Evolutionary conservation across 768 basidiomycete genomes (phyloP), one percentile per base, ranked within the genome.

Genomic region (Lactarius hengduanensis): DNA sequence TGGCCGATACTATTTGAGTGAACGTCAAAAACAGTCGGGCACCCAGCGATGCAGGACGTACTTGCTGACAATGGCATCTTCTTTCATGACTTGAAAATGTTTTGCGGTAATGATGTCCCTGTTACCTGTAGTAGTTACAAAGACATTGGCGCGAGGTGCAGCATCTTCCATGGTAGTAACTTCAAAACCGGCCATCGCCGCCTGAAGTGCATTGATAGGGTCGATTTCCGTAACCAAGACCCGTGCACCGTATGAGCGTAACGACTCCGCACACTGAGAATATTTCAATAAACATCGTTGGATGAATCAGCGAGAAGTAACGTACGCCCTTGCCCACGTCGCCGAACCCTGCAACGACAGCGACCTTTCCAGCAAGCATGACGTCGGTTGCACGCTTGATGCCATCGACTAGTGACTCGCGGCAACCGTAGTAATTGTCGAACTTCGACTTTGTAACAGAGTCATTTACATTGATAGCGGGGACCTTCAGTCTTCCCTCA

Each of bases 371-470:
- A 71, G 97, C 97, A 77, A 99, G 88, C 97, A 99, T 99, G 77
- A 99, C 94, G 78, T 99, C 97, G 70, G 97, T 99, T 66, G 97
- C 97, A 75, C 97, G 95, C 87, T 99, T 99, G 83, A 99, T 98
- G 73, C 97, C 97, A 77, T 99, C 97, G 68, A 99, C 97, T 69
- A 99, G 92, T 38, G 97, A 99, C 80, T 99, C 97, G 75, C 97
- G 94, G 82, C 97, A 99, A 69, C 97, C 97, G 77, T 99, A 99
- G 80, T 94, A 91, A 82, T 94, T 94, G 81, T 96, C 91, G 77
- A 99, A 99, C 84, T 99, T 99, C 76, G 95, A 97, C 81, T 99
- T 99, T 71, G 97, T 99, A 75, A 99, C 97, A 6, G 96, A 97
- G 82, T 97, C 96, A 79, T 98, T 98, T 75, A 99, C 97, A 78